Base-by-base conservation (phyloP, 805 yeast genomes). In the Wickerhamomyces ciferrii region DNA sequence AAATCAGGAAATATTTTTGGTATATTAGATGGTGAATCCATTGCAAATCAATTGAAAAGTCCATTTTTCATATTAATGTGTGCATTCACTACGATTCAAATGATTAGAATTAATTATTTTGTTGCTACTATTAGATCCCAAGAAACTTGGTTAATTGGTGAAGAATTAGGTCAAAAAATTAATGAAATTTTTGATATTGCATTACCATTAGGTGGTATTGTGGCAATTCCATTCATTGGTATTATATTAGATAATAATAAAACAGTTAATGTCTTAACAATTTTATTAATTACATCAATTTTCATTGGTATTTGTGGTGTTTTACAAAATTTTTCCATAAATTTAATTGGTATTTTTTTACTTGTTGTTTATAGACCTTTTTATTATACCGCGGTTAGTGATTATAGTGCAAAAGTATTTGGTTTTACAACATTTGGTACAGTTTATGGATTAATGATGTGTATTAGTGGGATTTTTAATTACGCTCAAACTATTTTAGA, bases 361-460 rank as follows among this genome's bases (percentile, higher is more conserved):
- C 69, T 91, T 53, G 97, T 89, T 11, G 71, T 87, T 2, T 90
- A 87, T 66, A 76, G 98, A 63, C 97, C 98, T 11, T 87, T 91
- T 60, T 90, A 87, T 60, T 92, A 91, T 66, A 91, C 98, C 2
- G 87, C 95, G 2, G 88, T 90, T 7, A 86, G 96, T 1, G 97
- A 92, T 65, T 89, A 83, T 63, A 79, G 90, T 58, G 95, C 96
- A 25, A 91, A 91, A 62, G 92, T 91, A 29, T 91, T 92, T 68
- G 98, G 98, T 0, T 90, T 86, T 65, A 83, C 81, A 46, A 89
- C 95, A 1, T 91, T 92, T 66, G 97, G 97, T 34, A 86, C 90
- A 1, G 83, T 92, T 7, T 92, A 92, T 60, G 98, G 98, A 1
- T 67, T 91, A 18, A 74, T 90, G 57, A 88, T 90, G 58, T 83